A percentile compares a stretch with the other conserved stretches of the same genome.
Evolutionary conservation across 345 rosid genomes (phyloP).

Genomic region (Ceriops tagal): DNA sequence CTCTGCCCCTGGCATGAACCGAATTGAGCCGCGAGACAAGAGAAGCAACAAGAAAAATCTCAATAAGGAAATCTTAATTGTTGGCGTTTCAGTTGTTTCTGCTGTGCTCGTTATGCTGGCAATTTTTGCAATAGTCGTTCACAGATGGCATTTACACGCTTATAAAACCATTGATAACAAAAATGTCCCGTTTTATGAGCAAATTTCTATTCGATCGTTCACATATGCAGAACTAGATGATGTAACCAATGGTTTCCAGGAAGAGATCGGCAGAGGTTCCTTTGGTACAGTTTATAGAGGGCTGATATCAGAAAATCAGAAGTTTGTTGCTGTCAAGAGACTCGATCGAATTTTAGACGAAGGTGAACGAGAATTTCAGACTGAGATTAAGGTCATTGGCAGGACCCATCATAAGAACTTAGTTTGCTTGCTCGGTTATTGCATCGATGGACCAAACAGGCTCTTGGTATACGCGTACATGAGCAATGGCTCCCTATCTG

Average conservation of each 20-base stretch:
- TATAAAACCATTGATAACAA: constrained; percentile 5
- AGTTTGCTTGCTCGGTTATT: constrained; percentile 25
- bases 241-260: constrained; percentile 23
- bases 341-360: constrained; percentile 8
- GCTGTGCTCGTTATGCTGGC: background rate
- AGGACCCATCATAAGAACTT: constrained; percentile 30
- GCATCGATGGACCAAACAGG: constrained; percentile 22
- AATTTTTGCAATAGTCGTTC: constrained; percentile 6
- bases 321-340: constrained; percentile 29
- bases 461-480: constrained; percentile 31
- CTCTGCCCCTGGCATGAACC: background rate
- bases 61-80: background rate
- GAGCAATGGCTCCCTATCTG: constrained; percentile 32
- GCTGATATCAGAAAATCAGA: background rate
- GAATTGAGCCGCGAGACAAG: background rate
- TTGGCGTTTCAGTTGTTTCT: background rate
- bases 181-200: background rate
- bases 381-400: constrained; percentile 27
- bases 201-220: constrained; percentile 17
- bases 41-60: background rate
- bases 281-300: constrained; percentile 34
- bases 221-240: constrained; percentile 17
- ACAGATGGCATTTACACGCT: constrained; percentile 7
- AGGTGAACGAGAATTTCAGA: constrained; percentile 26
- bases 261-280: constrained; percentile 33